These are phyloP conservation scores for Fusarium napiforme DNA, from an alignment of 2,329 filamentous ascomycete species.

Conservation along the genomic window DNA sequence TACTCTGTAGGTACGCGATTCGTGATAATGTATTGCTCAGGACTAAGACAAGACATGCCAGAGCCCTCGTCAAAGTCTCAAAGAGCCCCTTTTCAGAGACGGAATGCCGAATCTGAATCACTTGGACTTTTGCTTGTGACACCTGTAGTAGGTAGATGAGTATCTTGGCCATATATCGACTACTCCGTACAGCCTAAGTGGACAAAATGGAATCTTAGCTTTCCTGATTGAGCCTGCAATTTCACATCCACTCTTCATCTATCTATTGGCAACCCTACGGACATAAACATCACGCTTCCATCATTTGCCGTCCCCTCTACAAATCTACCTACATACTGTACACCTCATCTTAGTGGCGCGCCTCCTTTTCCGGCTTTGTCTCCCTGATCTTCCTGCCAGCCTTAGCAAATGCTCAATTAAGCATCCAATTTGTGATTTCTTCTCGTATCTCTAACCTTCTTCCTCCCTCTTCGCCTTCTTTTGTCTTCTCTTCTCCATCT, in stretches of 20 bases:
- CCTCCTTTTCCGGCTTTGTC: conserved; percentile 39
- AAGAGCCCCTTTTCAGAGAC: conserved; percentile 1
- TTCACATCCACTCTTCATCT: conserved; percentile 6
- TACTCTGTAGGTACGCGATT: neutral
- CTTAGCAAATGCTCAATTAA: conserved; percentile 11
- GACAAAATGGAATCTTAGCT: conserved; percentile 18
- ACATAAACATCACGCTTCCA: conserved; percentile 15
- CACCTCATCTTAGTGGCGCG: conserved; percentile 31
- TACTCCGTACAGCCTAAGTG: neutral
- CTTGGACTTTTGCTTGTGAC: neutral
- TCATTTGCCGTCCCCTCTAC: conserved; percentile 20
- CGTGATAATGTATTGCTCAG: neutral
- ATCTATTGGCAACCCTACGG: conserved; percentile 4
- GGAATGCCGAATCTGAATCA: conserved; percentile 28
- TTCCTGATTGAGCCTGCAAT: conserved; percentile 22
- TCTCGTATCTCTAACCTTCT: neutral
- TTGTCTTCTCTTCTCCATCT: neutral
- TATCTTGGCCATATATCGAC: neutral
- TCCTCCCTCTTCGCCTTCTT: neutral
- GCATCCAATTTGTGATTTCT: conserved; percentile 3
- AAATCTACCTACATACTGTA: neutral
- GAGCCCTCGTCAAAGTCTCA: neutral
- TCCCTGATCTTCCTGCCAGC: conserved; percentile 33
- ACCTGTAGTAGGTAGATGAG: neutral
- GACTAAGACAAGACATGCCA: neutral